Conservation (phyloP, 2,329 filamentous ascomycete genomes). For the Phialophora tarda region DNA sequence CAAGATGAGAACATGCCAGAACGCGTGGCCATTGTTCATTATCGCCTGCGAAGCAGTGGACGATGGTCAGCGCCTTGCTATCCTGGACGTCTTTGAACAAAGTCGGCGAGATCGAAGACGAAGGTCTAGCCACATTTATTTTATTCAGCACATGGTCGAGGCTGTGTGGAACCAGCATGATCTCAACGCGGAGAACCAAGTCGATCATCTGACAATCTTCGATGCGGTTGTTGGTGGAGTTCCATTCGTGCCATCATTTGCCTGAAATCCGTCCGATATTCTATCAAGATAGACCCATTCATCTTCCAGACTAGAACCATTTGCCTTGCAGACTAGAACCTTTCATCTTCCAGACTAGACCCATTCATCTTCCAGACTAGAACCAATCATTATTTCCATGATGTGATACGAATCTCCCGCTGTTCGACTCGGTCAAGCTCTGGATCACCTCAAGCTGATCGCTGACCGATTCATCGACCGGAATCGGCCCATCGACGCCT, state of each 20-base stretch:
- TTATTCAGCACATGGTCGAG: background rate
- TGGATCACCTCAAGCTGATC: background rate
- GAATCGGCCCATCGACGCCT: background rate
- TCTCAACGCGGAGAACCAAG: background rate
- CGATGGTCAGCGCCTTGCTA: background rate
- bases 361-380: background rate
- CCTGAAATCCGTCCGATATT: background rate
- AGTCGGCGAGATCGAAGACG: background rate
- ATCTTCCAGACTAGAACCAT: background rate
- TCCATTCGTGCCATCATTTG: background rate
- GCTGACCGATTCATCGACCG: background rate
- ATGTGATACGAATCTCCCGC: background rate
- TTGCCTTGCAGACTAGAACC: too few species aligned
- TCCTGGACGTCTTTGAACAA: constrained; percentile 1
- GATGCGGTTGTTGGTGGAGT: background rate
- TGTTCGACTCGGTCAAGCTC: background rate
- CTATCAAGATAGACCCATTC: background rate
- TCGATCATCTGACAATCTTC: background rate
- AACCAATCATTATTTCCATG: background rate
- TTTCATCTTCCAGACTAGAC: background rate
- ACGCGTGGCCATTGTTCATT: constrained; percentile 35
- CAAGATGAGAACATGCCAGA: constrained; percentile 34
- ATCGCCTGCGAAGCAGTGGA: constrained; percentile 32
- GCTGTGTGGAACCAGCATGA: background rate
- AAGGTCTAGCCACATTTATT: background rate